Evolutionary conservation across 2,329 filamentous ascomycete species (phyloP), one percentile per base, ranked within the genome.

Genomic region (Tolypocladium tundrense): DNA sequence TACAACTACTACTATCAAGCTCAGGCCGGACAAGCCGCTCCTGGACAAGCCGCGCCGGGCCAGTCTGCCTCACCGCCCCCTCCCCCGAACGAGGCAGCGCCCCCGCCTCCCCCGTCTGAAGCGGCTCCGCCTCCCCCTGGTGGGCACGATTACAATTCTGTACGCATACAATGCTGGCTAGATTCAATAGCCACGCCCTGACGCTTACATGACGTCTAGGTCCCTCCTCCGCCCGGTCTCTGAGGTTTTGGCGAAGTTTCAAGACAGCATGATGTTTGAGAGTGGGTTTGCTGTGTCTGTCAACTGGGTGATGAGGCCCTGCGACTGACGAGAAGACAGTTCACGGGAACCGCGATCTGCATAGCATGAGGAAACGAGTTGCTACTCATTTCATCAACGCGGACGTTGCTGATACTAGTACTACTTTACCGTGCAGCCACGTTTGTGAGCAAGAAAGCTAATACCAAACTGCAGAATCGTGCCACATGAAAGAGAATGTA

Each of bases 1-100:
- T 91, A 91, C 65, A 85, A 90, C 68, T 86, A 90, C 66, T 88
- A 88, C 65, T 83, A 83, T 63, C 81, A 81, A 21, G 77, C 80
- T 21, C 77, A 73, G 54, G 67, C 64, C 16, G 76, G 76, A 16
- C 81, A 83, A 65, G 72, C 78, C 37, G 68, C 66, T 57, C 73
- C 79, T 42, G 78, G 77, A 43, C 74, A 76, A 53, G 73, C 79
- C 40, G 69, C 72, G 58, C 73, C 78, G 39, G 72, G 75, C 37
- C 74, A 79, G 43, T 69, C 73, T 60, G 74, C 79, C 58, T 78
- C 83, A 62, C 80, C 84, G 19, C 82, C 84, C 45, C 83, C 85
- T 13, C 83, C 83, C 57, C 77, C 79, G 35, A 76, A 70, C 60
- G 82, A 83, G 63, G 79, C 84, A 57, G 82, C 84, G 56, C 86